Evolutionary conservation across 257 asterid genomes (phyloP).

Genomic region (Scutellaria minor): DNA sequence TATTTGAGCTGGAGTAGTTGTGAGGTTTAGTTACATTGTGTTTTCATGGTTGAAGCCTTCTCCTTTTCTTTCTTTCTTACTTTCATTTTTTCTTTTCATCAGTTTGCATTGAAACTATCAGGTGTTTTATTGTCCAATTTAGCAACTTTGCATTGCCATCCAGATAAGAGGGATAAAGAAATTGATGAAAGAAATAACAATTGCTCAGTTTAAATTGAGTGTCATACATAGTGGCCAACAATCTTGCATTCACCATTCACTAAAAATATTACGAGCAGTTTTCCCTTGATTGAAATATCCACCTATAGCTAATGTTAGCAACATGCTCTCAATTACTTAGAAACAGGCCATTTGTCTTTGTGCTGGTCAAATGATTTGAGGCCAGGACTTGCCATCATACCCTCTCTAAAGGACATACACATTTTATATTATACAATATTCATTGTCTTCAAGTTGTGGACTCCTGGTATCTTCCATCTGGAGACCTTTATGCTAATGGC

Average conservation of each 20-base stretch:
- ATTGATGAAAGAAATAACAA: no score
- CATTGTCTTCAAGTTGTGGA: background rate
- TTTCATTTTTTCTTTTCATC: background rate
- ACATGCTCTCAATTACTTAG: background rate
- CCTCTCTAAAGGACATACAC: background rate
- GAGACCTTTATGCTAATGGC: background rate
- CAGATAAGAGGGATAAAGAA: background rate
- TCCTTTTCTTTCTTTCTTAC: background rate
- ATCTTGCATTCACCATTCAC: no score
- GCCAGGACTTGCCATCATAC: background rate
- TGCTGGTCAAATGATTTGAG: background rate
- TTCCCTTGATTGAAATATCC: no score
- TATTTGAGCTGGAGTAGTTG: conserved; percentile 7
- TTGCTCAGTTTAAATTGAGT: background rate
- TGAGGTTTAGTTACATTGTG: conserved; percentile 13
- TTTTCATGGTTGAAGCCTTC: background rate
- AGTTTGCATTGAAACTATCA: background rate
- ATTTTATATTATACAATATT: background rate
- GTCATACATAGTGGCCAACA: background rate
- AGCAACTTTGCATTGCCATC: background rate
- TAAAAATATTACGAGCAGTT: no score
- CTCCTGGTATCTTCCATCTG: background rate
- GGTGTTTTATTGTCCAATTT: background rate
- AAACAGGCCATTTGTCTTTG: background rate
- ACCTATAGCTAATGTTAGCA: background rate